phyloP scores from a whole-genome alignment of 768 basidiomycete genomes.

The Phylloporus sp. region DNA sequence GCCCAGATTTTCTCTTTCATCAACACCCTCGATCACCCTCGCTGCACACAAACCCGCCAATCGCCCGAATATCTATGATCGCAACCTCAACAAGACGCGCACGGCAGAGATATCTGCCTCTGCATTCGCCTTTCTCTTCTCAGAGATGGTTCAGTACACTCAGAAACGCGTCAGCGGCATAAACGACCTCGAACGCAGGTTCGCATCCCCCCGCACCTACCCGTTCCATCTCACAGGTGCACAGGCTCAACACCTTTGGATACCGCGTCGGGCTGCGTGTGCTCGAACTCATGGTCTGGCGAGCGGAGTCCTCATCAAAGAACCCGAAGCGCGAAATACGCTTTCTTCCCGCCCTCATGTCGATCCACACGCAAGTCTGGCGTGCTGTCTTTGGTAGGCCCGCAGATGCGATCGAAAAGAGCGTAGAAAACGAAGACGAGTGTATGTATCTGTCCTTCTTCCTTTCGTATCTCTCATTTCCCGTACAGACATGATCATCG shows the following conservation, averaged over 20 bases:
- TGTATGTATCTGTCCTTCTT: constrained; percentile 46
- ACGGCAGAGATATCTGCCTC: constrained; percentile 77
- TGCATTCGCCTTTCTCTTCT: constrained; percentile 88
- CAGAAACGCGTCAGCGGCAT: constrained; percentile 94
- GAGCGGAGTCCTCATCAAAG: constrained; percentile 72
- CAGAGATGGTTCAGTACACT: constrained; percentile 92
- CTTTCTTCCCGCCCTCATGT: constrained; percentile 88
- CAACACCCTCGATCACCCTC: constrained; percentile 43
- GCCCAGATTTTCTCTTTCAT: constrained; percentile 66
- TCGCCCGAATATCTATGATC: constrained; percentile 83
- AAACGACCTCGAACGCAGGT: constrained; percentile 93
- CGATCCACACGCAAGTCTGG: constrained; percentile 94
- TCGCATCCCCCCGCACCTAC: constrained; percentile 17
- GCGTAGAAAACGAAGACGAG: constrained; percentile 95
- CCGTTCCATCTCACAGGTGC: background rate
- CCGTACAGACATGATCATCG: constrained; percentile 88
- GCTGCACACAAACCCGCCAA: constrained; percentile 34
- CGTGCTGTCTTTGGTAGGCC: constrained; percentile 89
- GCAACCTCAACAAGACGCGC: constrained; percentile 83
- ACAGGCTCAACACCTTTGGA: constrained; percentile 85
- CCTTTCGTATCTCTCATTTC: constrained; percentile 1
- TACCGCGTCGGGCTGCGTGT: constrained; percentile 88
- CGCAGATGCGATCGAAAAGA: constrained; percentile 94
- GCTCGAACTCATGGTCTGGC: constrained; percentile 83
- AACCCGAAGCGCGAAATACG: constrained; percentile 91